phyloP scores from a whole-genome alignment of 257 asterid genomes.

The Rubia yunnanensis region DNA sequence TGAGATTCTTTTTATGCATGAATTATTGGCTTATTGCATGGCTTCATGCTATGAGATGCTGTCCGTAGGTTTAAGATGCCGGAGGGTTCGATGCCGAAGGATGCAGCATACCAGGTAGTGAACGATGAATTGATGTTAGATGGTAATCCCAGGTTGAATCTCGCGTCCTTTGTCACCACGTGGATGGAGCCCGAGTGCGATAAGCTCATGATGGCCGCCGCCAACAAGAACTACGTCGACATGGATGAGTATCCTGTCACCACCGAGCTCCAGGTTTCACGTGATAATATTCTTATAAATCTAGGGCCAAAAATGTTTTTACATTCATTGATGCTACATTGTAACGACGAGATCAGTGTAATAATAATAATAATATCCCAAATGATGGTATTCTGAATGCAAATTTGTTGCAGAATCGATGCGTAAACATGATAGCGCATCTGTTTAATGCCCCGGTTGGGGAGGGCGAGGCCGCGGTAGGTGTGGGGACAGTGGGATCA shows the following conservation, averaged over 20 bases:
- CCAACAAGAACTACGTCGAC: slow-evolving; percentile 11
- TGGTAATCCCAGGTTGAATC: slow-evolving; percentile 8
- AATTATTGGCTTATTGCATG: not conserved
- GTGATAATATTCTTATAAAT: no score
- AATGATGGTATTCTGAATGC: not conserved
- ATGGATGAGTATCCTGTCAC: slow-evolving; percentile 11
- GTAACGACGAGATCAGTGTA: no score
- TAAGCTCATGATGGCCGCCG: slow-evolving; percentile 5
- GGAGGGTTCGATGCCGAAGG: slow-evolving; percentile 1
- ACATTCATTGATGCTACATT: no score
- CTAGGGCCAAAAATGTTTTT: no score
- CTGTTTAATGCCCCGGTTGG: slow-evolving; percentile 26
- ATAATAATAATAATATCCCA: no score
- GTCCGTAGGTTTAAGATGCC: slow-evolving; percentile 1
- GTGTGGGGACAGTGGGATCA: slow-evolving; percentile 34
- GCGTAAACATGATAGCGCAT: slow-evolving; percentile 31
- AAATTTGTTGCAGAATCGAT: slow-evolving; percentile 21
- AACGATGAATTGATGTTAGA: slow-evolving; percentile 4
- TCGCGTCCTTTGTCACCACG: slow-evolving; percentile 7
- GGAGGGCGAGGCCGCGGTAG: slow-evolving; percentile 22
- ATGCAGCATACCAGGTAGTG: slow-evolving; percentile 2
- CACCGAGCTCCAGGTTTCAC: slow-evolving; percentile 2
- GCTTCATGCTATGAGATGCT: not conserved
- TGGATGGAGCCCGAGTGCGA: slow-evolving; percentile 13
- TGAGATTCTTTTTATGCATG: not conserved